Evolutionary conservation across 345 rosid species (phyloP).

Genomic region (Kernera saxatilis): DNA sequence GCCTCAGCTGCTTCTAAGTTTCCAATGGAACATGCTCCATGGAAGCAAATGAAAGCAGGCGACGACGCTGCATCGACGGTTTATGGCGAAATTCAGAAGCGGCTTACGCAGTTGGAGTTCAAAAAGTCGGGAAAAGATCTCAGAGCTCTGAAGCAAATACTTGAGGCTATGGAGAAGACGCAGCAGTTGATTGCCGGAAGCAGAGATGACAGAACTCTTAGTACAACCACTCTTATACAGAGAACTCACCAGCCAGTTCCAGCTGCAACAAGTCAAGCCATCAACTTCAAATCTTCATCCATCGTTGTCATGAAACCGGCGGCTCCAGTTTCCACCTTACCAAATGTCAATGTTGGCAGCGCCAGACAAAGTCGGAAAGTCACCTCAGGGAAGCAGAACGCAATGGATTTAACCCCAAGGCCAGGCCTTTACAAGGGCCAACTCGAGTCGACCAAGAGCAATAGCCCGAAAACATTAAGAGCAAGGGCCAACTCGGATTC

Average conservation of each 20-base stretch:
- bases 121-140: slow-evolving; percentile 75
- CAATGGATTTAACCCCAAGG: slow-evolving; percentile 47
- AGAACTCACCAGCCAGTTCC: slow-evolving; percentile 35
- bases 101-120: slow-evolving; percentile 68
- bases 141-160: slow-evolving; percentile 85
- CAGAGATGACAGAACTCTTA: slow-evolving; percentile 32
- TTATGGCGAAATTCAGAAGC: slow-evolving; percentile 79
- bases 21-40: slow-evolving; percentile 68
- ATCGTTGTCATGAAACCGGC: slow-evolving; percentile 48
- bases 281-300: slow-evolving; percentile 40
- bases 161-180: slow-evolving; percentile 77
- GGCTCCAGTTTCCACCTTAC: slow-evolving; percentile 26
- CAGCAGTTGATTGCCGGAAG: slow-evolving; percentile 36
- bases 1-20: slow-evolving; percentile 37
- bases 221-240: slow-evolving; percentile 28
- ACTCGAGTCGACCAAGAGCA: slow-evolving; percentile 29
- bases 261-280: slow-evolving; percentile 30
- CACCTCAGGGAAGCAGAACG: slow-evolving; percentile 34
- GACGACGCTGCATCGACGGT: slow-evolving; percentile 39
- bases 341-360: slow-evolving; percentile 31
- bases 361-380: slow-evolving; percentile 32
- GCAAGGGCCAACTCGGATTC: no score
- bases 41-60: slow-evolving; percentile 46
- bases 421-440: slow-evolving; percentile 31
- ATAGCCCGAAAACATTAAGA: slow-evolving; percentile 28